phyloP scores from a whole-genome alignment of 2,329 filamentous ascomycete species.

The Penicillium polonicum region DNA sequence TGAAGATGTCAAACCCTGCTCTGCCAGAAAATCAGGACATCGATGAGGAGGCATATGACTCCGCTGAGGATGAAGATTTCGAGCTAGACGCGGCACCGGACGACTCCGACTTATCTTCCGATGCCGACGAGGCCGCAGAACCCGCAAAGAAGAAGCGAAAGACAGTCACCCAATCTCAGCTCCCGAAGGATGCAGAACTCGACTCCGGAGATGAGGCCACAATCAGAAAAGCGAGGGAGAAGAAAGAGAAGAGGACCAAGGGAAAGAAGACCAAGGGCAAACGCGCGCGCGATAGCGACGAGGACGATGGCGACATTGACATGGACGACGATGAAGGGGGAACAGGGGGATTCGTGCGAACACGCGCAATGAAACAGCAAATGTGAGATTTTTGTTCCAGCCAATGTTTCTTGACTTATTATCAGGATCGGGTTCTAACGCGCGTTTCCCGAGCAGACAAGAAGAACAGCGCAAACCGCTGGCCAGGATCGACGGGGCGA shows the following conservation, averaged over 20 bases:
- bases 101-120: constrained; percentile 36
- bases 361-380: constrained; percentile 52
- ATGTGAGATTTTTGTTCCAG: constrained; percentile 37
- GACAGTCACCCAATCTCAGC: constrained; percentile 25
- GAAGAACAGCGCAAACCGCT: constrained; percentile 50
- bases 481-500: constrained; percentile 51
- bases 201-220: constrained; percentile 59
- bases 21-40: constrained; percentile 23
- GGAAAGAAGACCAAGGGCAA: constrained; percentile 32
- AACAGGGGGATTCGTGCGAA: constrained; percentile 53
- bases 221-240: constrained; percentile 50
- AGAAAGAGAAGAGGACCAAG: constrained; percentile 41
- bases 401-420: not conserved
- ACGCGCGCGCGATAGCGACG: constrained; percentile 28
- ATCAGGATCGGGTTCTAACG: constrained; percentile 4
- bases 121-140: constrained; percentile 32
- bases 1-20: constrained; percentile 18
- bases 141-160: constrained; percentile 43
- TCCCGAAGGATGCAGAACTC: constrained; percentile 41
- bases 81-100: constrained; percentile 35
- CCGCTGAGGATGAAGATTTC: constrained; percentile 42
- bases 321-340: constrained; percentile 45
- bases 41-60: constrained; percentile 39
- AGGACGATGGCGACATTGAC: constrained; percentile 41
- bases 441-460: constrained; percentile 32